Evolutionary conservation across 805 yeast species (phyloP).

Genomic region (Teunomyces aglyptinius): DNA sequence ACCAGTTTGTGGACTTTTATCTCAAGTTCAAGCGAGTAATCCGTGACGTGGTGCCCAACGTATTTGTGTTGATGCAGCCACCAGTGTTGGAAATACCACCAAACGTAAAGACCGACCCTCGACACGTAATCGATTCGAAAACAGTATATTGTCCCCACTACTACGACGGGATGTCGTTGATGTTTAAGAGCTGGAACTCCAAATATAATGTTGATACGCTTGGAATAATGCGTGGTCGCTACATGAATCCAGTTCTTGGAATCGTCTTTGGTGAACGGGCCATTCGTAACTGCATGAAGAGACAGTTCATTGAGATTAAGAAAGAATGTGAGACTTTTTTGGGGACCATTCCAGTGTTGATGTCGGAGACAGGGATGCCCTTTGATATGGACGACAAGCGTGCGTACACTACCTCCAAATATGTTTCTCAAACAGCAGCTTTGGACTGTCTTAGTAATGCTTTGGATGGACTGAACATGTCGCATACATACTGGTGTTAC

Average conservation of each 20-base stretch:
- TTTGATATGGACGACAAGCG: slow-evolving; percentile 85
- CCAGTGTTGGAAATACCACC: slow-evolving; percentile 85
- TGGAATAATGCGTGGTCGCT: slow-evolving; percentile 79
- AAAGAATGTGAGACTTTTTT: slow-evolving; percentile 59
- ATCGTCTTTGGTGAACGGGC: slow-evolving; percentile 79
- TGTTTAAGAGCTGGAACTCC: slow-evolving; percentile 88
- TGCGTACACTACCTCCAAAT: slow-evolving; percentile 67
- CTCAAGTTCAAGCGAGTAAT: slow-evolving; percentile 46
- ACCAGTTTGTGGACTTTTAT: slow-evolving; percentile 65
- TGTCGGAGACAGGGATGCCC: slow-evolving; percentile 98
- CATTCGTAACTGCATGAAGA: slow-evolving; percentile 67
- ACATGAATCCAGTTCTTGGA: slow-evolving; percentile 68
- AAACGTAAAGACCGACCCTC: slow-evolving; percentile 44
- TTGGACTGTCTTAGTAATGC: slow-evolving; percentile 81
- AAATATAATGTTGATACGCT: slow-evolving; percentile 82
- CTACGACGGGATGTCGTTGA: slow-evolving; percentile 90
- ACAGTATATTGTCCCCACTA: slow-evolving; percentile 85
- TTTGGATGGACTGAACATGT: slow-evolving; percentile 67
- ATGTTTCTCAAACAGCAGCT: slow-evolving; percentile 72
- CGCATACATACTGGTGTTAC: slow-evolving; percentile 87
- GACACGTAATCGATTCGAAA: slow-evolving; percentile 53
- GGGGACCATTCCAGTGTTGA: slow-evolving; percentile 72
- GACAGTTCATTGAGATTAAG: slow-evolving; percentile 66
- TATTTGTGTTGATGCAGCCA: slow-evolving; percentile 69
- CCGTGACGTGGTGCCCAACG: slow-evolving; percentile 41